Base-by-base conservation (phyloP, 768 basidiomycete species). In the Glaciozyma antarctica region DNA sequence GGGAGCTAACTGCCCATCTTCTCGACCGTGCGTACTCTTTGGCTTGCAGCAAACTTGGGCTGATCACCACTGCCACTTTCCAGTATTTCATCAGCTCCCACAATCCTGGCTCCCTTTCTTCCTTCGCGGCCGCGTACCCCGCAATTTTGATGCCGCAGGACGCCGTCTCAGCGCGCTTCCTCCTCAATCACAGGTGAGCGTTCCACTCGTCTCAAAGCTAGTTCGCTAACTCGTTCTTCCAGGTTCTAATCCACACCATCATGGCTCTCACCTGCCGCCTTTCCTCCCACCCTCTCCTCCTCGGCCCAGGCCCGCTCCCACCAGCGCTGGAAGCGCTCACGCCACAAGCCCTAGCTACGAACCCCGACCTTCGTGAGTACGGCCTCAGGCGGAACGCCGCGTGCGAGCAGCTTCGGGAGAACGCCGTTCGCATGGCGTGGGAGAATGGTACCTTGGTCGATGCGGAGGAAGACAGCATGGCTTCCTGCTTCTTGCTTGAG, bases 201-300 rank as follows among this genome's bases (percentile, higher is more conserved):
- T 1, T 58, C 24, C 8, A 24, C 38, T 7, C 12, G 17, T 48
- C 48, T 26, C 7, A 10, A n/a, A 32, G 16, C 16, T 10, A 13
- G 26, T 28, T 8, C 6, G 17, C 3, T 32, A n/a, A 0, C 34
- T 34, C 24, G 6, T 22, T 13, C 28, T 6, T 7, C 22, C 38
- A 34, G 68, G 65, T 67, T 19, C 63, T 71, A 47, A 64, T 66
- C 1, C 52, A 62, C 44, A 57, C 64, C 2, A 65, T 67, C 43
- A 71, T 71, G 49, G 69, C 69, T 16, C 66, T 67, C 15, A 58
- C 69, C 2, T 65, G 61, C 12, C 66, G 65, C 10, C 56, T 71
- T 15, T 67, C 69, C 5, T 67, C 65, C 3, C 66, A 71, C 32
- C 56, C 69, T 0, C 56, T 63, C 3, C 44, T 71, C 19, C 59